Conservation (phyloP, 306 rosid species). For the Cucumis melo region DNA sequence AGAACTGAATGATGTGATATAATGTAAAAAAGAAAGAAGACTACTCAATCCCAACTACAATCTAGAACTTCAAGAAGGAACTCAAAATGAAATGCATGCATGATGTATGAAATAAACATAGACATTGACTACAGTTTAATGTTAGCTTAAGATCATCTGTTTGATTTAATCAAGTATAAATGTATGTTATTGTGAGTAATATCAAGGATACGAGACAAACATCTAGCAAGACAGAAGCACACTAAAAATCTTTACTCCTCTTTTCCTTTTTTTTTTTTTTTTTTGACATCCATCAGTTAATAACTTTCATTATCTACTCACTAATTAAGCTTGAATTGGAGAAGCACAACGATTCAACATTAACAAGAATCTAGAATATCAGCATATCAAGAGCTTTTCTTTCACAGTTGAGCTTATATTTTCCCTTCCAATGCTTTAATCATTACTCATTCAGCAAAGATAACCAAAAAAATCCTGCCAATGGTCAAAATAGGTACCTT, state of each 20-base stretch:
- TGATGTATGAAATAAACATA: not conserved
- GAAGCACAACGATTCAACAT: not conserved
- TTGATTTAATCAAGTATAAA: not conserved
- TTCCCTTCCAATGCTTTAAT: not conserved
- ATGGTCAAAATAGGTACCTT: slow-evolving; percentile 41
- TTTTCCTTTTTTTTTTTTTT: not conserved
- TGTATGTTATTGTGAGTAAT: not conserved
- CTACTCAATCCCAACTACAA: not conserved
- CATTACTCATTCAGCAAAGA: not conserved
- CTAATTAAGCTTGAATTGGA: not conserved
- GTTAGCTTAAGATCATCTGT: not conserved
- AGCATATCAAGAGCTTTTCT: slow-evolving; percentile 1
- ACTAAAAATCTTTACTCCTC: not conserved
- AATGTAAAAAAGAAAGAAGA: not conserved
- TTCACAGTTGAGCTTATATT: not conserved
- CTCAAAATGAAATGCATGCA: not conserved
- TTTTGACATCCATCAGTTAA: not conserved
- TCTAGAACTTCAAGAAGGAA: not conserved
- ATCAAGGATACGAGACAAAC: not conserved
- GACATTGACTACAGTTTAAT: not conserved
- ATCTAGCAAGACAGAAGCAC: not conserved
- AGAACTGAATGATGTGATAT: not conserved
- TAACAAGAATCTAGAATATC: not conserved
- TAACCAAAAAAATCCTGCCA: not conserved
- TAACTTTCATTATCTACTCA: not conserved